Evolutionary conservation across 2,329 filamentous ascomycete species (phyloP), one percentile per base, ranked within the genome.

Genomic region (Sarocladium brachiariae): DNA sequence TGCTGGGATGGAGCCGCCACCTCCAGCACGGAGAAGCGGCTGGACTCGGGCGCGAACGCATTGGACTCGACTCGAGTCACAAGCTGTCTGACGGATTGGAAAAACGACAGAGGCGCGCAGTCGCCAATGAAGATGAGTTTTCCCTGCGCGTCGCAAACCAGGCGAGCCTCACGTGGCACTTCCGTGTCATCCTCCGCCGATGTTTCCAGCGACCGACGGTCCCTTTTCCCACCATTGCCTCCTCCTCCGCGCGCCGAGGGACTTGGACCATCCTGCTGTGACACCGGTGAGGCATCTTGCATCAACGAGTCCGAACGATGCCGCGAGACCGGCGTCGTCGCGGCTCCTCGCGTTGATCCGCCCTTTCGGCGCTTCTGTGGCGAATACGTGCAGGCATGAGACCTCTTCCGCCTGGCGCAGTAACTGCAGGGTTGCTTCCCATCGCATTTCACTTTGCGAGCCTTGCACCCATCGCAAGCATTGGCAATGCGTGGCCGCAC

Each of bases 121-220:
- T 80, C 76, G 4, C 76, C 76, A 21, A 79, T 75, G 57, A 80
- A 80, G 25, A 77, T 74, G 19, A 78, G 59, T 56, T 77, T 77
- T 1, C 76, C 76, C 51, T 76, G 73, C 0, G 73, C 69, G 54
- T 80, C 76, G 37, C 71, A 71, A 0, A 79, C 63, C 4, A 79
- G 62, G 2, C 75, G 65, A 2, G 76, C 76, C 52, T 80, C 76
- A 1, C 75, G 67, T 2, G 75, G 76, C 3, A 79, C 76, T 19
- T 78, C 75, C 0, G 75, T 75, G 53, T 78, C 75, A 33, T 78
- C 76, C n/a, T 75, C 73, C 0, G 63, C 64, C 1, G 64, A 58
- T 11, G 19, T 25, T 25, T 49, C 35, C 24, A 48, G 18, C 13
- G 37, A 30, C 8, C 16, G 43, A 7, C 43, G 24, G 25, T 13